Conservation (phyloP, 441 rosid genomes). For the Cnidoscolus chayamansa region DNA sequence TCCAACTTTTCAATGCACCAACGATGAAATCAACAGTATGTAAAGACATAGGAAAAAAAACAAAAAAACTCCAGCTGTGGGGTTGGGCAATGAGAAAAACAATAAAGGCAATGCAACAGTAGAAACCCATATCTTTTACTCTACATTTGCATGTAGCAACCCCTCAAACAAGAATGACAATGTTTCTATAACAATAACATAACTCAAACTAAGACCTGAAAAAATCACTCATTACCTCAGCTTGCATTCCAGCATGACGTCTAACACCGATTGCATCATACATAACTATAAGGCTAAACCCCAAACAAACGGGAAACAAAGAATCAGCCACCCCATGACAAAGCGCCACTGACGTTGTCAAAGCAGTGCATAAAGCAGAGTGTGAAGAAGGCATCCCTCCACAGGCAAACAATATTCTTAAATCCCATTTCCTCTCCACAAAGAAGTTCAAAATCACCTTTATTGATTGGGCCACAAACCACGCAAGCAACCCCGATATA, state of each 20-base stretch:
- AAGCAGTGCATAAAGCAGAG: slow-evolving; percentile 83
- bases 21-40: neutral
- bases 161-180: neutral
- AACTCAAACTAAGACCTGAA: neutral
- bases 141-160: neutral
- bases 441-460: slow-evolving; percentile 65
- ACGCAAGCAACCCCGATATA: slow-evolving; percentile 68
- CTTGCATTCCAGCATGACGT: slow-evolving; percentile 98
- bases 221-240: slow-evolving; percentile 46
- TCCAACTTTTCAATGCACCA: neutral
- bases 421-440: slow-evolving; percentile 85
- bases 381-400: slow-evolving; percentile 99
- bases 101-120: neutral
- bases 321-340: slow-evolving; percentile 90
- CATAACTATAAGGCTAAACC: slow-evolving; percentile 92
- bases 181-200: neutral
- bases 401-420: slow-evolving; percentile 59
- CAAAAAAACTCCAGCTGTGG: neutral
- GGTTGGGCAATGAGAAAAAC: neutral
- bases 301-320: slow-evolving; percentile 86
- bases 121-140: neutral
- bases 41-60: neutral
- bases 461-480: slow-evolving; percentile 64
- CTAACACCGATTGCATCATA: slow-evolving; percentile 92
- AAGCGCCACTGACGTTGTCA: slow-evolving; percentile 88